Percentiles rank a stretch among this genome's conserved stretches.
These are phyloP conservation scores for Pseudoscleropodium purum DNA, from an alignment of 225 moss, liverwort and hornwort genomes.

Conservation along the genomic window DNA sequence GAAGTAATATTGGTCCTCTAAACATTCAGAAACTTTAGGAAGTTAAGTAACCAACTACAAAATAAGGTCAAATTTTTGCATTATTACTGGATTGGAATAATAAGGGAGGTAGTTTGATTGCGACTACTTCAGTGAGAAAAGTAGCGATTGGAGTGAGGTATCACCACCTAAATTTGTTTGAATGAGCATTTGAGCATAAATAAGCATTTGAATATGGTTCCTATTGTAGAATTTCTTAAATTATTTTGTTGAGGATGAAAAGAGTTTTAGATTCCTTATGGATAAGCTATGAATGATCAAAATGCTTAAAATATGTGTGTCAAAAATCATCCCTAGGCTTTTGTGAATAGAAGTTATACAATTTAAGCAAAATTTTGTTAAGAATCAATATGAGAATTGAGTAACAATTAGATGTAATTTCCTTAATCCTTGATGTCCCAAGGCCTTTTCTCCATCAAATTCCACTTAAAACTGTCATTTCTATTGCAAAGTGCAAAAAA, in stretches of 20 bases:
- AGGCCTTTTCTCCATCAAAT: too few species aligned
- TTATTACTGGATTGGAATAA: not conserved
- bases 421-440: not conserved
- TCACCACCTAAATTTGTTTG: too few species aligned
- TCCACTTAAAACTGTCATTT: too few species aligned
- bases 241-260: not conserved
- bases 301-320: not conserved
- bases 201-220: not conserved
- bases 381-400: not conserved
- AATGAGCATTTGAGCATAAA: not conserved
- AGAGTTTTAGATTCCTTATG: not conserved
- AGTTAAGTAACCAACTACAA: not conserved
- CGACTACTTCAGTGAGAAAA: rapidly evolving
- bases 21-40: too few species aligned
- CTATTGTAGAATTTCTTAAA: not conserved
- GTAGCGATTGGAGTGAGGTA: not conserved
- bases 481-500: too few species aligned
- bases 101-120: not conserved
- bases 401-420: not conserved
- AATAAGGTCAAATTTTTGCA: not conserved
- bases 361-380: not conserved
- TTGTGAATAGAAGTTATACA: not conserved
- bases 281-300: not conserved
- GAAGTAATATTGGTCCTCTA: too few species aligned
- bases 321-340: not conserved